Percentiles rank a stretch among this genome's conserved stretches.
phyloP scores from a whole-genome alignment of 148 eudicot species.

The Dysphania ambrosioides region DNA sequence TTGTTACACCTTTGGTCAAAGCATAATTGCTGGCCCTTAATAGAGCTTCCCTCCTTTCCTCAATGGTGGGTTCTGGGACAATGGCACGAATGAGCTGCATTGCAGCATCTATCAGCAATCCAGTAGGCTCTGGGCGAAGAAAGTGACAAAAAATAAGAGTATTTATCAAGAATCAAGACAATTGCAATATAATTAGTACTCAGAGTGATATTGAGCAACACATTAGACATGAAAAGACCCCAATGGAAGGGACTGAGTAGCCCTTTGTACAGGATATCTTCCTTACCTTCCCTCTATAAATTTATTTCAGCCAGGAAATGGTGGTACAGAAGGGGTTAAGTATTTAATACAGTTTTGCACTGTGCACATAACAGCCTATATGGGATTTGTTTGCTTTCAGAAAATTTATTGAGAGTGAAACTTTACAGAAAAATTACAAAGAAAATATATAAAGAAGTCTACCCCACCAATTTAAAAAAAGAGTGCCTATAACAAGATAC shows the following conservation, averaged over 20 bases:
- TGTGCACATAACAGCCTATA: no score
- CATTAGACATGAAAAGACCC: not conserved
- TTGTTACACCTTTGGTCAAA: slow-evolving; percentile 82
- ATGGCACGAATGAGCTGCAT: slow-evolving; percentile 53
- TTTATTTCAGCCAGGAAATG: no score
- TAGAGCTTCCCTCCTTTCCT: slow-evolving; percentile 84
- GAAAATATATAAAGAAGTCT: no score
- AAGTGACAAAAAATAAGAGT: not conserved
- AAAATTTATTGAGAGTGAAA: no score
- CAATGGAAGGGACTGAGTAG: not conserved
- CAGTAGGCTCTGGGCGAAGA: slow-evolving; percentile 71
- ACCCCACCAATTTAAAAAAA: no score
- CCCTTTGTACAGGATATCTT: not conserved
- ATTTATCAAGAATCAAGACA: not conserved
- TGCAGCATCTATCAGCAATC: slow-evolving; percentile 92
- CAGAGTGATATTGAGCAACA: not conserved
- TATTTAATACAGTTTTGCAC: no score
- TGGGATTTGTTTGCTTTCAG: no score
- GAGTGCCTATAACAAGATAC: no score
- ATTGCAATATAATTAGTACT: not conserved
- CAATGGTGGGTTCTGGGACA: slow-evolving; percentile 65
- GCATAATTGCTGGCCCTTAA: slow-evolving; percentile 69
- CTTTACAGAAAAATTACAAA: no score
- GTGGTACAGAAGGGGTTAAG: no score
- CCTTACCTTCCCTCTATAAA: not conserved